Base-by-base conservation (phyloP, 2,329 filamentous ascomycete genomes). In the Alternaria postmessia region DNA sequence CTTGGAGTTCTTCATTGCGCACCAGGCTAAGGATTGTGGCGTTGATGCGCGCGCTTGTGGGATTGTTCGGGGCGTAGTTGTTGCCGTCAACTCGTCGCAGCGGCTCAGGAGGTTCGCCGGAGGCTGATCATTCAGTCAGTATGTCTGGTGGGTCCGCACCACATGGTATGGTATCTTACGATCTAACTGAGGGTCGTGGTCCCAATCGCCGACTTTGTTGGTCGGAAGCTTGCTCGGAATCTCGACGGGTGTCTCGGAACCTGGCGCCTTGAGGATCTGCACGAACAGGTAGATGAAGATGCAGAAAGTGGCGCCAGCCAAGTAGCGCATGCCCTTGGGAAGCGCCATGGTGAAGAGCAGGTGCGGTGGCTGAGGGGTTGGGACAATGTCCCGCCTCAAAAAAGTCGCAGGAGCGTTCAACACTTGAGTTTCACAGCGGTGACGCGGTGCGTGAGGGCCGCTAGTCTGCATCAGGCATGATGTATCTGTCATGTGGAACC, bases 1-100 rank as follows among this genome's bases (percentile, higher is more conserved):
- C 91, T 22, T 88, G 81, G 28, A 97, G 82, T 82, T 99, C 95
- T 75, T 92, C 89, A 75, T 99, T 99, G 63, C 95, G 90, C 57
- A 99, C 95, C 38, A 99, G 87, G 22, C 93, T 91, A 67, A 99
- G 86, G 58, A 99, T 85, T 4, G 95, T 98, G 60, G 95, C 95
- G 78, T 96, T 95, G 79, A 97, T 95, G 75, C 95, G 92, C 67
- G 90, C 89, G 53, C 90, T 91, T 63, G 93, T 87, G 52, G 86
- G 83, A 73, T 90, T 89, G 73, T 93, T 87, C 53, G 91, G 88
- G 53, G 88, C 87, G 79, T 98, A 98, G 73, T 90, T 90, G 68
- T 91, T 84, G 55, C 89, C 89, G 34, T 78, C 67, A 30, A 90
- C 88, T 78, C 92, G 88, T 73, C 86, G 88, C 67, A 98, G 83